These are phyloP conservation scores for Allomyces macrogynus DNA, from an alignment of 192 early-diverging fungal species.

Conservation along the genomic window DNA sequence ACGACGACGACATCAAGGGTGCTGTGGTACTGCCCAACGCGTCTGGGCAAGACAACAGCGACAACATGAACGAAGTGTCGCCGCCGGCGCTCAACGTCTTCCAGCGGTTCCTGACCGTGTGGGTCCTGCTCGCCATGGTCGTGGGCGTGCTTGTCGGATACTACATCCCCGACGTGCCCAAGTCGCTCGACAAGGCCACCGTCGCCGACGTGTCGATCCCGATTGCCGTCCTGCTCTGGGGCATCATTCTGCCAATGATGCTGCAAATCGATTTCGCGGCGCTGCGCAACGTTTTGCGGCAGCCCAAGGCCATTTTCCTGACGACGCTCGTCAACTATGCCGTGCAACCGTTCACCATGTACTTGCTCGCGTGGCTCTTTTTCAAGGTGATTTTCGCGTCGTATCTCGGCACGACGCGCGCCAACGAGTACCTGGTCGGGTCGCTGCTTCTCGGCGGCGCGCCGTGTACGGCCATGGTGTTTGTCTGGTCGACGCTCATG, in stretches of 20 bases:
- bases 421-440: no score
- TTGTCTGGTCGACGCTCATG: no score
- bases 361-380: conserved; percentile 32
- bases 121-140: conserved; percentile 27
- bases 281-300: conserved; percentile 14
- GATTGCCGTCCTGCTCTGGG: conserved; percentile 38
- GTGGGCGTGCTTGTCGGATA: conserved; percentile 34
- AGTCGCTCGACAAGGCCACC: conserved; percentile 24
- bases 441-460: no score
- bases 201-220: conserved; percentile 48
- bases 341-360: conserved; percentile 43
- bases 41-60: no score
- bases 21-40: no score
- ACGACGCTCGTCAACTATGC: conserved; percentile 46
- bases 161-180: conserved; percentile 28
- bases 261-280: conserved; percentile 32
- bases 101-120: conserved; percentile 16
- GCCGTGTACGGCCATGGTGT: no score
- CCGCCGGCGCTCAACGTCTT: conserved; percentile 8
- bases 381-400: no score
- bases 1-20: no score
- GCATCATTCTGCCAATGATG: conserved; percentile 60
- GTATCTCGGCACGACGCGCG: no score
- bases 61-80: no score
- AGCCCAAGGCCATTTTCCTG: conserved; percentile 24